A percentile compares a stretch with the other conserved stretches of the same genome.
Conservation (phyloP, 164 flowering plant species). For the Tetracentron sinense region DNA sequence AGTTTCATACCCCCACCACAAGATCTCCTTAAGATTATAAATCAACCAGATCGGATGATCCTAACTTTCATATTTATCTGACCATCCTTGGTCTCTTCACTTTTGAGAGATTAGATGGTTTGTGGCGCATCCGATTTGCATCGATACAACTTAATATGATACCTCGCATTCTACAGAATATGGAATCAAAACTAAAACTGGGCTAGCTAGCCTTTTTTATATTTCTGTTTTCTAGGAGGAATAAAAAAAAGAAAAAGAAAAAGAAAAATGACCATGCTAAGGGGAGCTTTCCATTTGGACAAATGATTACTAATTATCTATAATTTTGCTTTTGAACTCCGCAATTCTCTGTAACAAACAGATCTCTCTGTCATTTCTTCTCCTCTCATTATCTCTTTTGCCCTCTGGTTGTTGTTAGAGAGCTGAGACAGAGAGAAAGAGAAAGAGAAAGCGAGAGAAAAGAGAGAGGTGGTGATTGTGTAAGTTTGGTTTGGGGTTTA, state of each 20-base stretch:
- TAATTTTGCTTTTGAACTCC: constrained; percentile 26
- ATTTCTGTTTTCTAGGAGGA: too few species aligned
- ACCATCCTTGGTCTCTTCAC: too few species aligned
- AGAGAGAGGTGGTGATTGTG: background rate
- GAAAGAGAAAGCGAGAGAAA: background rate
- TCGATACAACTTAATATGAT: too few species aligned
- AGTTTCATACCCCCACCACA: background rate
- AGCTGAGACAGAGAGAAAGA: background rate
- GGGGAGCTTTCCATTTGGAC: too few species aligned
- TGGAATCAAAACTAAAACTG: too few species aligned
- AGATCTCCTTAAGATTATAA: background rate
- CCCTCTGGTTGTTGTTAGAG: background rate
- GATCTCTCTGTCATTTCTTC: background rate
- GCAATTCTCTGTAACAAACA: constrained; percentile 29
- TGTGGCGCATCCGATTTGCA: too few species aligned
- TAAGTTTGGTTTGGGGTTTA: background rate
- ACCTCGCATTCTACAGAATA: too few species aligned
- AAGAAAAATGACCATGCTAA: constrained; percentile 17
- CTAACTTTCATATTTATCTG: background rate
- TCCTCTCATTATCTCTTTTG: background rate
- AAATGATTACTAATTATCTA: constrained; percentile 26
- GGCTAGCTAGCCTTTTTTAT: too few species aligned
- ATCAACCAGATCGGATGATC: background rate
- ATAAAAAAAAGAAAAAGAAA: constrained; percentile 22
- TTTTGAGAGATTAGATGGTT: too few species aligned